Evolutionary conservation across 371 early-diverging fungal genomes (phyloP), one percentile per base, ranked within the genome.

Genomic region (Syncephalastrum contaminatum): DNA sequence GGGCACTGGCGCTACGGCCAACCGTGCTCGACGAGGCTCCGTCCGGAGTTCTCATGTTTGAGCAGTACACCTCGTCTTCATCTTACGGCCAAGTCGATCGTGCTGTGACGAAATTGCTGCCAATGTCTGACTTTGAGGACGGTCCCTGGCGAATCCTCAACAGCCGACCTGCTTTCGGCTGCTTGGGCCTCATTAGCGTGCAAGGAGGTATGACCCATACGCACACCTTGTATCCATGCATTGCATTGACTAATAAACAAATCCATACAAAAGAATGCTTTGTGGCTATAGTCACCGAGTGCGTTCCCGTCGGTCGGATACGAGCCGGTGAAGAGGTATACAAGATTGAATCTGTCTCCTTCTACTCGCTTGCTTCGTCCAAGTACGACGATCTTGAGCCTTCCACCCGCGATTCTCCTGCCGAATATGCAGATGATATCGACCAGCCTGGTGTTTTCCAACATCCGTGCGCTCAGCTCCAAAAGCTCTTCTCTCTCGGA

Each of bases 221-320:
- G 12, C 36, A 30, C 36, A 30, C 36, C 10, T 30, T 30, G 12
- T 30, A 30, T 6, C 36, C 2, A 25, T 25, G 12, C 36, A 30
- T 10, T 1, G 45, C 36, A 30, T 30, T 1, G 36, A 30, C 36
- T 30, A 30, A 30, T 30, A 30, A 30, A 30, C 36, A 30, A 30
- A 30, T 30, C 36, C 36, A 18, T 45, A 21, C 18, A 22, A 25
- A 58, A 87, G 91, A 91, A 54, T 73, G 86, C 36, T 91, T 90
- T 70, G 59, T 91, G 45, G 87, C 84, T 1, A 75, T 89, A 45
- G 82, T 88, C 10, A 88, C 90, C 24, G 88, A 88, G 40, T 83
- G 83, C 55, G 48, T 69, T 16, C 76, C 75, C 22, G 77, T 86
- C 39, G 87, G 83, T 18, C 72, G 82, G 45, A 65, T 86, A 58